Evolutionary conservation across 1,284 basidiomycete genomes (phyloP).

Genomic region (Rhodotorula sp.): DNA sequence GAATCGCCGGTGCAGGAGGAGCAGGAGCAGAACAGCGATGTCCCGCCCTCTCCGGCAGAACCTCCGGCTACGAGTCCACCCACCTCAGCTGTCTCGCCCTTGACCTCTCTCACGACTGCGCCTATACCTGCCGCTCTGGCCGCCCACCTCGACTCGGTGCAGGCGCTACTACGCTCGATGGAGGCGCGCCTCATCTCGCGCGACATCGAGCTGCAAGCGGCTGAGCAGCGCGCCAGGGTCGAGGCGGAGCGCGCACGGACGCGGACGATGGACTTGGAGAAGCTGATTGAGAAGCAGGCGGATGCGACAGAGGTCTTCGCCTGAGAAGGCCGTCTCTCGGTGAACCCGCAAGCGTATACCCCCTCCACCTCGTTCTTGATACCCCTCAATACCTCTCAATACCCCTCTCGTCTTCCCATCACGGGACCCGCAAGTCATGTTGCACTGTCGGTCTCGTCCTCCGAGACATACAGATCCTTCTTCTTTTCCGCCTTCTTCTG

Average conservation of each 20-base stretch:
- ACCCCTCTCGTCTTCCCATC: background rate
- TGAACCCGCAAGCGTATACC: background rate
- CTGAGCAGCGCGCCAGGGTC: conserved; percentile 29
- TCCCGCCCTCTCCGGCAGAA: too few relatives aligned
- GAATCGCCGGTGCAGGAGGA: conserved; percentile 1
- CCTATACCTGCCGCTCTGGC: conserved; percentile 4
- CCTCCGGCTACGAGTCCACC: background rate
- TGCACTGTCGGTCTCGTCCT: conserved; percentile 8
- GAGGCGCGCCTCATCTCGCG: conserved; percentile 33
- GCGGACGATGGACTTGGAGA: conserved; percentile 12
- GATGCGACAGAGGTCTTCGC: background rate
- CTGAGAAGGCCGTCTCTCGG: background rate
- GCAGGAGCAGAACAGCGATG: too few relatives aligned
- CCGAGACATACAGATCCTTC: conserved; percentile 24
- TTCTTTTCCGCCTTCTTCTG: conserved; percentile 15
- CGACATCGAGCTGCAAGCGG: conserved; percentile 26
- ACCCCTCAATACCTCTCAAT: background rate
- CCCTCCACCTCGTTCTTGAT: background rate
- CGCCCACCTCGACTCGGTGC: conserved; percentile 33
- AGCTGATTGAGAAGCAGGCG: background rate
- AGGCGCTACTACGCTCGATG: conserved; percentile 32
- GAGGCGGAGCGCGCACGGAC: conserved; percentile 9
- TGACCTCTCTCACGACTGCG: background rate
- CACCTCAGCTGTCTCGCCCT: background rate
- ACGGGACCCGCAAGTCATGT: background rate